Conservation (phyloP, 768 basidiomycete genomes). For the Dacryopinax primogenitus region DNA sequence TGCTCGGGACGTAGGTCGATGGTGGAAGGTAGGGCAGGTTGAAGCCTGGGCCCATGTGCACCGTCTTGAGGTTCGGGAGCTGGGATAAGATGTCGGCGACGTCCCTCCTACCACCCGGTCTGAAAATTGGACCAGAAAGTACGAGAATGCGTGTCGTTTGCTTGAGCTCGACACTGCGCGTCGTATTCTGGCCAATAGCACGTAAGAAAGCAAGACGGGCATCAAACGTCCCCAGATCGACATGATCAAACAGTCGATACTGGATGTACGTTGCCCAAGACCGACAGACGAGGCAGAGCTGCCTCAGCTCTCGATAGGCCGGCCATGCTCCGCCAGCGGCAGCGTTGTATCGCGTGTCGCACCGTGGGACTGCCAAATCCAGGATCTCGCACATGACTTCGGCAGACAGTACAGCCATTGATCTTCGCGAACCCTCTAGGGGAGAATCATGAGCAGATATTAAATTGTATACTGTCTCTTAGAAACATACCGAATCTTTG, state of each 20-base stretch:
- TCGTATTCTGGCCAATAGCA: not conserved
- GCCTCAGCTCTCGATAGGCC: not conserved
- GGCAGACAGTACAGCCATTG: conserved; percentile 6
- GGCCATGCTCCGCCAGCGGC: not conserved
- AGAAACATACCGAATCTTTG: conserved; percentile 5
- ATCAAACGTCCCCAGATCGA: not conserved
- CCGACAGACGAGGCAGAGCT: not conserved
- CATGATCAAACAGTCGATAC: conserved; percentile 4
- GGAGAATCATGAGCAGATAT: not conserved
- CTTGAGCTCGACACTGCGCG: not conserved
- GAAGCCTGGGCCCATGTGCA: not conserved
- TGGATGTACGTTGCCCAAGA: conserved; percentile 2
- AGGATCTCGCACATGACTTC: conserved; percentile 9
- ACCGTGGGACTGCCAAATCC: not conserved
- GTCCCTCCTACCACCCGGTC: not conserved
- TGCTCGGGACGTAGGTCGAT: not conserved
- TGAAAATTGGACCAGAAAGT: not conserved
- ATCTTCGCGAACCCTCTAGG: not conserved
- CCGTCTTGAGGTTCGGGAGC: not conserved
- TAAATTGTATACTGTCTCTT: not conserved
- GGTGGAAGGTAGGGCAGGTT: not conserved
- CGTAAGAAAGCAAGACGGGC: conserved; percentile 1
- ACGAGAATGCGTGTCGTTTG: not conserved
- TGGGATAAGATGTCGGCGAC: not conserved
- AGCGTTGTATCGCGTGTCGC: conserved; percentile 2